Evolutionary conservation across 1,284 basidiomycete genomes (phyloP).

Genomic region (Malassezia psittaci): DNA sequence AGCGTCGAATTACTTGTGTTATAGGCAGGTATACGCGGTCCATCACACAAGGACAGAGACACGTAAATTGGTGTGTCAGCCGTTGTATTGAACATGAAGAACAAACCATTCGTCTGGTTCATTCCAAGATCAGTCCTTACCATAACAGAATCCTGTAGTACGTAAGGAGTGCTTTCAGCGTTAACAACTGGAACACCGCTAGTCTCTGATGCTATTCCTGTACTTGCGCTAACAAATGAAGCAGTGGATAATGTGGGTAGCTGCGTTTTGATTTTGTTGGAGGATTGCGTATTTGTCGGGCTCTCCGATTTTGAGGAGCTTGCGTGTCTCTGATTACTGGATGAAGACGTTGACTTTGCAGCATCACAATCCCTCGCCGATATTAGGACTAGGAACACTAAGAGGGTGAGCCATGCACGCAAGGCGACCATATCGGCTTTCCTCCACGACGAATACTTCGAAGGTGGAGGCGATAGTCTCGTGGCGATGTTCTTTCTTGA

Average conservation of each 20-base stretch:
- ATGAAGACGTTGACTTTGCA: neutral
- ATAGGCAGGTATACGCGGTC: slow-evolving; percentile 35
- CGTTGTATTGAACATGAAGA: slow-evolving; percentile 25
- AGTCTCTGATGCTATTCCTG: neutral
- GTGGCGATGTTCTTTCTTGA: too few species aligned
- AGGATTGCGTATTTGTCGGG: neutral
- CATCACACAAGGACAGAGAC: slow-evolving; percentile 33
- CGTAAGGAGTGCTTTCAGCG: neutral
- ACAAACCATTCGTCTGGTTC: slow-evolving; percentile 20
- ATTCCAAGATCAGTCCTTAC: slow-evolving; percentile 20
- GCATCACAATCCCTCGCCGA: too few species aligned
- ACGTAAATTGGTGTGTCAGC: slow-evolving; percentile 22
- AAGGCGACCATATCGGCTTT: neutral
- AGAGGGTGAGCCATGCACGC: neutral
- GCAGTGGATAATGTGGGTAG: slow-evolving; percentile 8
- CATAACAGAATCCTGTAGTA: slow-evolving; percentile 25
- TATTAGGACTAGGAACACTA: neutral
- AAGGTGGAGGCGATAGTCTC: too few species aligned
- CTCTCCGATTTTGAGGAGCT: neutral
- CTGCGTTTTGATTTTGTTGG: neutral
- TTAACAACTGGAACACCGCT: neutral
- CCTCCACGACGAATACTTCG: too few species aligned
- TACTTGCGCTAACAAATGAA: slow-evolving; percentile 8
- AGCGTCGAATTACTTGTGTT: slow-evolving; percentile 32
- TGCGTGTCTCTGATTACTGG: neutral